Percentiles rank a stretch among this genome's conserved stretches.
These are phyloP conservation scores for Talaromyces sp. DNA, from an alignment of 2,329 filamentous ascomycete species.

Conservation along the genomic window DNA sequence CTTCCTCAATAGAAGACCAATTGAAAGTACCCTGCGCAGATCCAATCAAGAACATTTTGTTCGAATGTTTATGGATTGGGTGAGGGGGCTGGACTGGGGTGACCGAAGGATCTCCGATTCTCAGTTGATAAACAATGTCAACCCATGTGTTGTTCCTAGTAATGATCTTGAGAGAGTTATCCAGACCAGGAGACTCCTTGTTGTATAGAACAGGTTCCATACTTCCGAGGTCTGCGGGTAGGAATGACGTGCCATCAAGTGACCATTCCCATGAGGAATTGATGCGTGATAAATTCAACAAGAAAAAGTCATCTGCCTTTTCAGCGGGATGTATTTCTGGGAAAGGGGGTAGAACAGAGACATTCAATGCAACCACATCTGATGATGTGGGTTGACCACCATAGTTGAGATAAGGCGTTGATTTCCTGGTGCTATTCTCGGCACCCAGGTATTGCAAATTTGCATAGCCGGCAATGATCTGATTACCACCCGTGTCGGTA, in stretches of 20 bases:
- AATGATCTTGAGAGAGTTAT: slow-evolving; percentile 48
- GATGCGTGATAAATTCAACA: slow-evolving; percentile 31
- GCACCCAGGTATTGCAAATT: slow-evolving; percentile 43
- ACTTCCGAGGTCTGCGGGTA: slow-evolving; percentile 39
- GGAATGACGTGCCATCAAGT: slow-evolving; percentile 50
- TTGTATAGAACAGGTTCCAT: slow-evolving; percentile 50
- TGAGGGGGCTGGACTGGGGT: slow-evolving; percentile 53
- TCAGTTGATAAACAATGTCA: slow-evolving; percentile 51
- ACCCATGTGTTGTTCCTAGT: slow-evolving; percentile 53
- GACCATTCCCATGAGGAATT: slow-evolving; percentile 42
- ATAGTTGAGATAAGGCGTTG: slow-evolving; percentile 50
- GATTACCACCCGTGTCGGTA: slow-evolving; percentile 48
- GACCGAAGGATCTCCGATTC: slow-evolving; percentile 23
- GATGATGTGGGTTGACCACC: slow-evolving; percentile 45
- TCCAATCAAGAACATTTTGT: slow-evolving; percentile 59
- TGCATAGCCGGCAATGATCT: slow-evolving; percentile 55
- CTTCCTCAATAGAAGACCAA: slow-evolving; percentile 55
- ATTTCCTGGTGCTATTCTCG: slow-evolving; percentile 23
- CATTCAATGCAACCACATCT: slow-evolving; percentile 46
- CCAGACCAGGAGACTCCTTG: slow-evolving; percentile 34
- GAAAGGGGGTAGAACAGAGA: slow-evolving; percentile 46
- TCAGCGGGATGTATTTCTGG: slow-evolving; percentile 46
- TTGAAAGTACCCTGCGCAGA: slow-evolving; percentile 50
- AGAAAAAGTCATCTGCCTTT: slow-evolving; percentile 47
- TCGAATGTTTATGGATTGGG: slow-evolving; percentile 63